phyloP scores from a whole-genome alignment of 306 rosid genomes.

The Alnus rubra region DNA sequence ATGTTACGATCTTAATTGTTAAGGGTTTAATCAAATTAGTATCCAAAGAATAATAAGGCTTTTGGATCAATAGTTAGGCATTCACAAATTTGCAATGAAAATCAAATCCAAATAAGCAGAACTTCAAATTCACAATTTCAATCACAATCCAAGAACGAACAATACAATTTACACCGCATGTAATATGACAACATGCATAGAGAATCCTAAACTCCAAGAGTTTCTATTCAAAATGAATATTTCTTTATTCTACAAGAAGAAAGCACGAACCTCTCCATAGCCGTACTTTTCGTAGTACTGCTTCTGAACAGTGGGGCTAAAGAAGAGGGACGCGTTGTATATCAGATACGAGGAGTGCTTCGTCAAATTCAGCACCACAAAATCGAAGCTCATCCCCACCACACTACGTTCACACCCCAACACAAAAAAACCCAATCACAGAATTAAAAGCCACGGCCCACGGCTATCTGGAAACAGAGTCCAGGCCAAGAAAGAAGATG shows the following conservation, averaged over 20 bases:
- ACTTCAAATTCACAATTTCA: not conserved
- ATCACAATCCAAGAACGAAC: too few relatives aligned
- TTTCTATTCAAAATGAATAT: not conserved
- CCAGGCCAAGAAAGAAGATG: not conserved
- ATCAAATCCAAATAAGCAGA: not conserved
- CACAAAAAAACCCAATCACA: not conserved
- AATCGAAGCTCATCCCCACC: constrained; percentile 76
- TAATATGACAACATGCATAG: not conserved
- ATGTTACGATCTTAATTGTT: too few relatives aligned
- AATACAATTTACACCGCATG: not conserved
- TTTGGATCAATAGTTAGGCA: too few relatives aligned
- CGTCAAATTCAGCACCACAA: constrained; percentile 58
- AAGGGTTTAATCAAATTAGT: too few relatives aligned
- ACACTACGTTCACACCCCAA: constrained; percentile 38
- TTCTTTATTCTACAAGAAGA: not conserved
- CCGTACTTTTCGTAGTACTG: constrained; percentile 70
- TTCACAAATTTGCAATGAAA: not conserved
- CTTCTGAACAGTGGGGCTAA: constrained; percentile 54
- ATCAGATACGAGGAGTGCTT: constrained; percentile 71
- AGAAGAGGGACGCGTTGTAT: constrained; percentile 69
- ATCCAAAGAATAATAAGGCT: too few relatives aligned
- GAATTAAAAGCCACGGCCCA: not conserved
- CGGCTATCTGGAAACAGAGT: not conserved
- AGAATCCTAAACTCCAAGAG: not conserved
- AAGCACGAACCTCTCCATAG: constrained; percentile 31